Base-by-base conservation (phyloP, 2,329 filamentous ascomycete genomes). In the Aureobasidium musti region DNA sequence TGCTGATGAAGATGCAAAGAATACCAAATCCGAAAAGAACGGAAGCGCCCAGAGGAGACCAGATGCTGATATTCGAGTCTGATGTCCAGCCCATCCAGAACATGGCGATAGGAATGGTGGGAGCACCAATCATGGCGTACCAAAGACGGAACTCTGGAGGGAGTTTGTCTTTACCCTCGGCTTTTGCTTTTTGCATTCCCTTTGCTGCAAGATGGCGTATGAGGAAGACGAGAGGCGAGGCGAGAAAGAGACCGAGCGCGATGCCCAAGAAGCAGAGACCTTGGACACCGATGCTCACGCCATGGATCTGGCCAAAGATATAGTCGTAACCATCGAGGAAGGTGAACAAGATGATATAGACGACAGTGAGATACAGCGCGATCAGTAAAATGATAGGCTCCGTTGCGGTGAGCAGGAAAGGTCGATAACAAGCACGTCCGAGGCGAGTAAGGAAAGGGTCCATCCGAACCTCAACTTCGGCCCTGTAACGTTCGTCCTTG, bases 71-170 rank as follows among this genome's bases (percentile, higher is more conserved):
- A 65, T 70, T 66, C 19, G 70, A 69, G 65, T 79, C 77, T 41
- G 78, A 77, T 0, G 82, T 85, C 84, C 84, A 87, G 0, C 79
- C 84, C 74, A 87, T 83, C 84, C 84, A 87, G 72, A 87, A 85
- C 2, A 87, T 76, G 1, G 77, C 78, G 35, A 85, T 75, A 0
- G 84, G 83, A 1, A 87, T 78, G 0, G 79, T 73, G 0, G 82
- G 80, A 0, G 82, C 79, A 1, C 80, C 80, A 4, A 84, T 75
- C 74, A 87, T 86, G 2, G 79, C 78, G 57, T 80, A 84, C 77
- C 80, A 85, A 0, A 87, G 75, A 6, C 84, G 78, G 45, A 83
- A 82, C 67, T 87, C 85, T 0, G 84, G 84, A 2, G 80, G 76
- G 7, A 85, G 75, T 13, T 73, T 70, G 5, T 71, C 69, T 1